Conservation (phyloP, 2,329 filamentous ascomycete genomes). For the Alternaria brassicicola region DNA sequence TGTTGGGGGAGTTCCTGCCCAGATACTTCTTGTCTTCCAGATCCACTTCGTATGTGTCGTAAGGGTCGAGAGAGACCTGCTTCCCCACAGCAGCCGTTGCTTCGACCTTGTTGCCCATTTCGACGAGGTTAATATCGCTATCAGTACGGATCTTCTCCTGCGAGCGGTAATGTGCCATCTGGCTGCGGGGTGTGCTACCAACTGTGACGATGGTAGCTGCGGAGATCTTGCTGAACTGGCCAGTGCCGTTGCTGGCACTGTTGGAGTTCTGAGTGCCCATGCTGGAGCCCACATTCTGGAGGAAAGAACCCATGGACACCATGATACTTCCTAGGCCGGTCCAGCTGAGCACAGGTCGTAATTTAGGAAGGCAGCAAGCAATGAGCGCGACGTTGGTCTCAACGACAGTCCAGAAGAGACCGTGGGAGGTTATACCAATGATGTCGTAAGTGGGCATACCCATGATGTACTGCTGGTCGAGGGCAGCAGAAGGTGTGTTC, state of each 20-base stretch:
- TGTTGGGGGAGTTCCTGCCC: neutral
- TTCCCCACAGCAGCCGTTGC: neutral
- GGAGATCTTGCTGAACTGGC: slow-evolving; percentile 12
- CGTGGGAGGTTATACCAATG: slow-evolving; percentile 12
- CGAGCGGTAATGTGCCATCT: neutral
- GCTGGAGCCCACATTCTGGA: slow-evolving; percentile 7
- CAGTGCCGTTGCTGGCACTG: neutral
- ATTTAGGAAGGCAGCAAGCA: slow-evolving; percentile 6
- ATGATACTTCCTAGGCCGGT: slow-evolving; percentile 2
- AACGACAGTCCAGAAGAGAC: slow-evolving; percentile 11
- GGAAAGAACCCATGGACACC: slow-evolving; percentile 6
- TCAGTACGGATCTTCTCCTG: neutral
- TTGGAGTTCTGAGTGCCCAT: slow-evolving; percentile 6
- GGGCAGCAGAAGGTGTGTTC: slow-evolving; percentile 9
- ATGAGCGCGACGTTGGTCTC: slow-evolving; percentile 10
- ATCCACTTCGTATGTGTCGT: neutral
- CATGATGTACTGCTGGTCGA: slow-evolving; percentile 6
- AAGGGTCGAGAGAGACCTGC: neutral
- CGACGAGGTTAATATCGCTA: slow-evolving; percentile 9
- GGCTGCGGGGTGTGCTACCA: neutral
- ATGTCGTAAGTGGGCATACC: slow-evolving; percentile 15
- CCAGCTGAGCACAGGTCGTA: slow-evolving; percentile 4
- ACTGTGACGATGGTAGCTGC: neutral
- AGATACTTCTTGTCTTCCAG: neutral
- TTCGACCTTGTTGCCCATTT: slow-evolving; percentile 2